phyloP scores from a whole-genome alignment of 352 stramenopile genomes.

The Phytophthora nicotianae region DNA sequence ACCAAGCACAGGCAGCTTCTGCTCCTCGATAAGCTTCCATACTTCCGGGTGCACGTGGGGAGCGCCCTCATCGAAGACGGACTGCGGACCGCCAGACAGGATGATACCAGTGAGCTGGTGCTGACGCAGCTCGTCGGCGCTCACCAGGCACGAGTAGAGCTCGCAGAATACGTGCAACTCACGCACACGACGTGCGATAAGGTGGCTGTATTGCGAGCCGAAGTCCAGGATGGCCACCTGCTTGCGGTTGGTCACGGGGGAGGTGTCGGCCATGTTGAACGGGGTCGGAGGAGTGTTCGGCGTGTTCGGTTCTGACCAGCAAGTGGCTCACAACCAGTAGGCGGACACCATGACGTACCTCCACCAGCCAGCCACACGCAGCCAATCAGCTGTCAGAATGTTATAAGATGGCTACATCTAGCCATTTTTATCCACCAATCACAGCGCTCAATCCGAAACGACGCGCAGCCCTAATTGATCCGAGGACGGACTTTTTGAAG shows the following conservation, averaged over 20 bases:
- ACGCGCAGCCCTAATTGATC: conserved; percentile 23
- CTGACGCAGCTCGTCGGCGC: conserved; percentile 90
- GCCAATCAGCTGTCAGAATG: conserved; percentile 28
- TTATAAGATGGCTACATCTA: conserved; percentile 20
- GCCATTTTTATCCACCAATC: conserved; percentile 46
- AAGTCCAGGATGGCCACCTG: conserved; percentile 99
- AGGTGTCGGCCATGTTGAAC: conserved; percentile 64
- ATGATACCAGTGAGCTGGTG: conserved; percentile 98
- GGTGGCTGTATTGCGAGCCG: conserved; percentile 99
- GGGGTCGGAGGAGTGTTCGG: conserved; percentile 24
- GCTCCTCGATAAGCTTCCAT: conserved; percentile 97
- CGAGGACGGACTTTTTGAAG: not conserved
- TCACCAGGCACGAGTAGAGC: conserved; percentile 98
- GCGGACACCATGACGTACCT: conserved; percentile 7
- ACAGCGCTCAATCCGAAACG: conserved; percentile 18
- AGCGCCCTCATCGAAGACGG: conserved; percentile 96
- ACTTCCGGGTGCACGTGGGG: conserved; percentile 95
- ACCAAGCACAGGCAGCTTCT: conserved; percentile 96
- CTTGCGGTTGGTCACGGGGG: conserved; percentile 88
- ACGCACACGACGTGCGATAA: conserved; percentile 98
- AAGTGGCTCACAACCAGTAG: conserved; percentile 8
- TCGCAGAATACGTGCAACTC: conserved; percentile 99
- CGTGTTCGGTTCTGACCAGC: conserved; percentile 37
- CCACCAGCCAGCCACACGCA: conserved; percentile 20
- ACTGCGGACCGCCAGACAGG: conserved; percentile 96